A percentile compares a stretch with the other conserved stretches of the same genome.
These are phyloP conservation scores for Trichoderma erinaceum DNA, from an alignment of 495 filamentous ascomycete species.

Conservation along the genomic window DNA sequence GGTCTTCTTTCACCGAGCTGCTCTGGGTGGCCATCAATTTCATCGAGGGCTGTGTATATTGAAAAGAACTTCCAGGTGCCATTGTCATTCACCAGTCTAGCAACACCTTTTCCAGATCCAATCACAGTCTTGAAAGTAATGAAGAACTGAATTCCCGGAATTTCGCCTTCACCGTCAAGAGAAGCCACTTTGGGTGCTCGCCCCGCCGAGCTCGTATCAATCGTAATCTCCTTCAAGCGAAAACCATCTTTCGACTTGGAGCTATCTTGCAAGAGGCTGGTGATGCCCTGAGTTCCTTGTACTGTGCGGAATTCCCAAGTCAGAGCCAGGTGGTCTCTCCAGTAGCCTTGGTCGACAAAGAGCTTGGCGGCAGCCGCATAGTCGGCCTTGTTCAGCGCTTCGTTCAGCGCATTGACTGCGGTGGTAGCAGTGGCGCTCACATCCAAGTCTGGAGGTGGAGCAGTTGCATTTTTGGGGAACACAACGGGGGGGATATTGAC, in stretches of 20 bases:
- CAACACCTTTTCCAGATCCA: constrained; percentile 52
- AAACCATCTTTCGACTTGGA: constrained; percentile 24
- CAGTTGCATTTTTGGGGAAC: neutral
- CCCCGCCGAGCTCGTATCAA: constrained; percentile 42
- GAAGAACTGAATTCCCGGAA: constrained; percentile 48
- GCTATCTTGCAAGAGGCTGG: constrained; percentile 37
- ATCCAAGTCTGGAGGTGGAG: constrained; percentile 30
- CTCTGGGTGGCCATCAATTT: constrained; percentile 48
- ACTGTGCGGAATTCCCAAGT: constrained; percentile 56
- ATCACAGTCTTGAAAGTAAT: constrained; percentile 46
- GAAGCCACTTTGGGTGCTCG: constrained; percentile 41
- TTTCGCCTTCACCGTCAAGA: constrained; percentile 39
- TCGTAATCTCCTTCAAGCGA: constrained; percentile 37
- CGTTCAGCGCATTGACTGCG: constrained; percentile 45
- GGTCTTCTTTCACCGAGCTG: constrained; percentile 41
- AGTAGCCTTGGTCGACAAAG: constrained; percentile 54
- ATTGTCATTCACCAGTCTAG: constrained; percentile 47
- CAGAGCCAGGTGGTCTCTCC: constrained; percentile 56
- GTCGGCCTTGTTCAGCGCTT: constrained; percentile 34
- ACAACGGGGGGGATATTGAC: constrained; percentile 12
- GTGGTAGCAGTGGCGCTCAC: constrained; percentile 38
- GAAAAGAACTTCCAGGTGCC: constrained; percentile 60
- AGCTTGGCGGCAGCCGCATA: constrained; percentile 32
- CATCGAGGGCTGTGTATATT: constrained; percentile 53
- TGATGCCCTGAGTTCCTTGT: constrained; percentile 48